phyloP scores from a whole-genome alignment of 345 rosid species.

The Salix exigua region DNA sequence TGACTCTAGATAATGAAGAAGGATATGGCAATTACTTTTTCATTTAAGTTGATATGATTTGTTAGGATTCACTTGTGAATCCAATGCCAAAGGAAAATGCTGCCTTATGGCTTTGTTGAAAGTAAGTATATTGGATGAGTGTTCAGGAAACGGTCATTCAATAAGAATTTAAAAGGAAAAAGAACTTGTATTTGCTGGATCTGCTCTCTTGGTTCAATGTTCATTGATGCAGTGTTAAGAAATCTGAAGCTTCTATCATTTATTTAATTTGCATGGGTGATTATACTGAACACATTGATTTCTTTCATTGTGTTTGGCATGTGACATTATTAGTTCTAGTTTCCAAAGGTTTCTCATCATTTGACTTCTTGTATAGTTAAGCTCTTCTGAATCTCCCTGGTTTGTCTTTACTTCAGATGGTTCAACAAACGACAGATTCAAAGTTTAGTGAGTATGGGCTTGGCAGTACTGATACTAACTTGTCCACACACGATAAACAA shows the following conservation, averaged over 20 bases:
- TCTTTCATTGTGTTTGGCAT: background rate
- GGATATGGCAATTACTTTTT: too few species aligned
- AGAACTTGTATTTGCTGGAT: background rate
- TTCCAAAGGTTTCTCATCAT: background rate
- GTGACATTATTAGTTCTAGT: background rate
- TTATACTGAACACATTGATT: background rate
- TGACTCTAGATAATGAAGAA: too few species aligned
- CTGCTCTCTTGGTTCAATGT: background rate
- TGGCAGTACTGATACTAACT: constrained; percentile 34
- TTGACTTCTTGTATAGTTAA: too few species aligned
- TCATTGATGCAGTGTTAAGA: background rate
- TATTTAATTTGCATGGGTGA: background rate
- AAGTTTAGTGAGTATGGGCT: constrained; percentile 38
- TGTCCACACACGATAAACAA: constrained; percentile 38
- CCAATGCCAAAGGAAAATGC: background rate
- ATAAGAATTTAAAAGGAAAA: background rate
- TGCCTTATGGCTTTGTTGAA: background rate
- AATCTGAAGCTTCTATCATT: background rate
- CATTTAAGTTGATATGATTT: too few species aligned
- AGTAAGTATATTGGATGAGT: background rate
- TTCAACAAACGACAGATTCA: constrained; percentile 45
- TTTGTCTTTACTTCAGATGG: constrained; percentile 35
- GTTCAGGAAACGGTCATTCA: background rate
- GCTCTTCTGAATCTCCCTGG: background rate
- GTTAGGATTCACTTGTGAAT: background rate